phyloP scores from a whole-genome alignment of 225 moss, liverwort and hornwort species.

The Marchantia polymorpha region DNA sequence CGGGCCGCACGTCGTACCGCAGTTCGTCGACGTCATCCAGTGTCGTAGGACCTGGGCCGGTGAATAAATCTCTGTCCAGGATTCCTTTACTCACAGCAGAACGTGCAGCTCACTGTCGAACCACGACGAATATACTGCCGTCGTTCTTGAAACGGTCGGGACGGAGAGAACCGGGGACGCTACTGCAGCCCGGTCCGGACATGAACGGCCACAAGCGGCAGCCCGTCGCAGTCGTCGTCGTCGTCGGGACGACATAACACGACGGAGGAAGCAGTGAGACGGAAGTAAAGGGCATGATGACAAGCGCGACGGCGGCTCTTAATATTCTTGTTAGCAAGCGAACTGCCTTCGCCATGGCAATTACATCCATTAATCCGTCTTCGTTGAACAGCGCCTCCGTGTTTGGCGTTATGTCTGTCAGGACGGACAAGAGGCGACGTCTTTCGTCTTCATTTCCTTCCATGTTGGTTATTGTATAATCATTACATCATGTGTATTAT shows the following conservation, averaged over 20 bases:
- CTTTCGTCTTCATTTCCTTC: no score
- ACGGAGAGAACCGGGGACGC: neutral
- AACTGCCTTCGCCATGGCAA: neutral
- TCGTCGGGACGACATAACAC: neutral
- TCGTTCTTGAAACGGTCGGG: neutral
- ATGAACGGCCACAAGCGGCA: no score
- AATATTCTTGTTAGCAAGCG: neutral
- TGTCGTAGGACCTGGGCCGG: no score
- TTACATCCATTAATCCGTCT: neutral
- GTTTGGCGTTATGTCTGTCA: slow-evolving; percentile 1
- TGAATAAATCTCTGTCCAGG: no score
- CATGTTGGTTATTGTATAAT: no score
- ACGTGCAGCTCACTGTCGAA: neutral
- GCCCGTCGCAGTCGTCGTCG: neutral
- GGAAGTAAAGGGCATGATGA: neutral
- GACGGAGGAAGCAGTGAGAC: neutral
- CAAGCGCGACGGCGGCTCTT: slow-evolving; percentile 1
- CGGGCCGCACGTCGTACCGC: no score
- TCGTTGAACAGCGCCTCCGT: neutral
- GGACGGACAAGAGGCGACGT: neutral
- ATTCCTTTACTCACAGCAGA: neutral
- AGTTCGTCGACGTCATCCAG: no score
- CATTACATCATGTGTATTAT: no score
- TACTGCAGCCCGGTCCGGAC: no score
- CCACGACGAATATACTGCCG: neutral